Evolutionary conservation across 129 eudicot genomes (phyloP).

Genomic region (Centella asiatica): DNA sequence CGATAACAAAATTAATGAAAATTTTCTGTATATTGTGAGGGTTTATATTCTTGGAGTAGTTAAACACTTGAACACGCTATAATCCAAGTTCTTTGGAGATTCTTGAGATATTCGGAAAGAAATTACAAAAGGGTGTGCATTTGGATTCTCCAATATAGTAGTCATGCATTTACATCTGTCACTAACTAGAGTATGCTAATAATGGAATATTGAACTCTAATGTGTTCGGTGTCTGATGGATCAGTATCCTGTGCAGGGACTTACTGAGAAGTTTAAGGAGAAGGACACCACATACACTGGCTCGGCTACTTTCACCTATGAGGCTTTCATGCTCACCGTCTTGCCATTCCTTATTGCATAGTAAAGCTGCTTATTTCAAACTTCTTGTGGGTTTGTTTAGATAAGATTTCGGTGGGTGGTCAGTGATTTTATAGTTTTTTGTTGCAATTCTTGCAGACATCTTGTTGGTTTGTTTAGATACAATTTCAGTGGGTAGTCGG

Average conservation of each 20-base stretch:
- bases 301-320: slow-evolving; percentile 74
- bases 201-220: neutral
- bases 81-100: neutral
- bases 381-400: neutral
- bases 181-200: neutral
- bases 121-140: neutral
- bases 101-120: neutral
- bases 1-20: neutral
- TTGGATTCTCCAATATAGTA: neutral
- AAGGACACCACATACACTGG: slow-evolving; percentile 65
- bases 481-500: too few species aligned
- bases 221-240: neutral
- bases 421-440: neutral
- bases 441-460: too few species aligned
- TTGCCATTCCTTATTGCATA: slow-evolving; percentile 87
- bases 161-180: too few species aligned
- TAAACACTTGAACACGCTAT: too few species aligned
- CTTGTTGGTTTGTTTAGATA: too few species aligned
- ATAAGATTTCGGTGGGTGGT: neutral
- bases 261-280: slow-evolving; percentile 93
- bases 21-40: neutral
- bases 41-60: too few species aligned
- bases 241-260: slow-evolving; percentile 47
- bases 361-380: slow-evolving; percentile 1
- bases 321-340: slow-evolving; percentile 74